Base-by-base conservation (phyloP, 306 rosid species). In the Echinosophora koreensis region DNA sequence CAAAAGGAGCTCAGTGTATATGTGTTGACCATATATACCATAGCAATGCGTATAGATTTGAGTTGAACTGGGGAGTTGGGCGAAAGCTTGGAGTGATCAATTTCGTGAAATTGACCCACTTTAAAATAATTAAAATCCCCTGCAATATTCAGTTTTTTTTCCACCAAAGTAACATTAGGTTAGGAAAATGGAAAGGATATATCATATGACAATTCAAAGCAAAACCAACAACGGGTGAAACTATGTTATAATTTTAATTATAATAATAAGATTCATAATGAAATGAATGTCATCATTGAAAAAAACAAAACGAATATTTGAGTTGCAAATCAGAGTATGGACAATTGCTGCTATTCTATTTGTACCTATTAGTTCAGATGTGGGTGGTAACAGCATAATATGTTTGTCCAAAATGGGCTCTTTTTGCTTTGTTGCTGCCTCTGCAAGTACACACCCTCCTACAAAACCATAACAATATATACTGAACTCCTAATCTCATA, bases 91-190 rank as follows among this genome's bases (percentile, higher is more conserved):
- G 90, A 84, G 66, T 89, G 97, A 73, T 89, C 86, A 61, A 94
- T 76, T 76, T 92, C 84, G 61, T 90, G 90, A 82, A 87, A 89
- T 61, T 75, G 62, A 10, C 97, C 97, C n/a, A 86, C 92, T 66
- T 77, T 79, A 56, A 92, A 73, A 16, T 89, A 82, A 47, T 86
- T 89, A 30, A 59, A 52, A 34, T 74, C 37, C 66, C 82, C 93
- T 88, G 87, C 80, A 76, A 73, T 46, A 61, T 72, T 16, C 38
- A 4, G 50, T 11, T 41, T 41, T 44, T 44, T 10, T 28, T 77
- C 50, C 71, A 6, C 34, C 71, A 59, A 56, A 22, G 37, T 74
- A 65, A 56, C 58, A 14, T 30, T 62, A 5, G 52, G 18, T 62
- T 62, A 61, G 38, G 10, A 47, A 15, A 68, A 52, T 46, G 39